phyloP scores from a whole-genome alignment of 2,329 filamentous ascomycete genomes.

The Hirsutella rhossiliensis region DNA sequence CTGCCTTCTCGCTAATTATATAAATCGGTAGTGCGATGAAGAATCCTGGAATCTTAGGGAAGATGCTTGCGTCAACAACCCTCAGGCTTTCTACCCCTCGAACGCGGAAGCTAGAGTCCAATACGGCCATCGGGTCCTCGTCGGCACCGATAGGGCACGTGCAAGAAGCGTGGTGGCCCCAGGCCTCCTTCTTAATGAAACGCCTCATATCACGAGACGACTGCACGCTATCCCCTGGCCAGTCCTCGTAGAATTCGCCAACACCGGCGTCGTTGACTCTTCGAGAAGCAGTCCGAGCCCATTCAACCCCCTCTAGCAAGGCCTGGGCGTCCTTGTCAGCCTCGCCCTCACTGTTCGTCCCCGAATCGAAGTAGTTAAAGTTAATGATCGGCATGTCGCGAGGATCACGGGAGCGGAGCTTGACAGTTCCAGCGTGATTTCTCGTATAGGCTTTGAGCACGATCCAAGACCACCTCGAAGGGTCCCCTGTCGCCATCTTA shows the following conservation, averaged over 20 bases:
- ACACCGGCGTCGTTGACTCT: too few species aligned
- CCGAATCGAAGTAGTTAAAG: conserved; percentile 47
- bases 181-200: conserved; percentile 34
- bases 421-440: conserved; percentile 50
- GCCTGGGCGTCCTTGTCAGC: conserved; percentile 34
- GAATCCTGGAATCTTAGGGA: conserved; percentile 35
- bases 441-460: conserved; percentile 49
- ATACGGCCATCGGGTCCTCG: conserved; percentile 40
- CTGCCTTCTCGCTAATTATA: conserved; percentile 46
- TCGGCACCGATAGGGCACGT: conserved; percentile 42
- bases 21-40: conserved; percentile 37
- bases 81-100: conserved; percentile 37
- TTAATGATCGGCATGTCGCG: conserved; percentile 49
- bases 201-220: too few species aligned
- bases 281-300: conserved; percentile 24
- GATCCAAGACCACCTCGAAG: conserved; percentile 23
- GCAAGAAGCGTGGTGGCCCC: conserved; percentile 46
- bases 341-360: conserved; percentile 28
- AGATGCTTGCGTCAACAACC: conserved; percentile 48
- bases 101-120: conserved; percentile 43
- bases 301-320: conserved; percentile 40
- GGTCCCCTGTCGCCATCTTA: conserved; percentile 7
- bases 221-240: conserved; percentile 32
- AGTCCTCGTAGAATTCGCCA: conserved; percentile 4
- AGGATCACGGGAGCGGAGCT: conserved; percentile 47